phyloP scores from a whole-genome alignment of 1,139 yeast species.

The Kurtzmaniella quercitrusa region DNA sequence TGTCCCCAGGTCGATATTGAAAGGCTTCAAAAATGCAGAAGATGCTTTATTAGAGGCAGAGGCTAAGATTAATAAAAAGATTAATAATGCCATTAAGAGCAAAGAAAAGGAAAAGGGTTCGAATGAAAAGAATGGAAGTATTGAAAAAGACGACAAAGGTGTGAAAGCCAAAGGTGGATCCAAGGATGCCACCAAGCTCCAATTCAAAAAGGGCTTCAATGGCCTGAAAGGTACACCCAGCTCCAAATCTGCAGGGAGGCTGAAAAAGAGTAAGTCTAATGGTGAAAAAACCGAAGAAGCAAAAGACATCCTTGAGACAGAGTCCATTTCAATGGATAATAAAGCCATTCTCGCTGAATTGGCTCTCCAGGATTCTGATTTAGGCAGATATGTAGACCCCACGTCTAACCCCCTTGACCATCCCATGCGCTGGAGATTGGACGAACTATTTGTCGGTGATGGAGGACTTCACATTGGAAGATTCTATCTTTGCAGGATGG shows the following conservation, averaged over 20 bases:
- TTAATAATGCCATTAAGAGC: conserved; percentile 6
- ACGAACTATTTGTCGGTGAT: conserved; percentile 45
- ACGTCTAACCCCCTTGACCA: conserved; percentile 37
- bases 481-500: conserved; percentile 42
- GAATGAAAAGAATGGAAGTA: not conserved
- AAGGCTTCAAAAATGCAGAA: conserved; percentile 32
- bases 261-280: not conserved
- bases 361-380: conserved; percentile 17
- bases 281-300: not conserved
- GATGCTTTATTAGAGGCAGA: conserved; percentile 31
- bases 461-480: conserved; percentile 44
- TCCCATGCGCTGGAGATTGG: conserved; percentile 33
- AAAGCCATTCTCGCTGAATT: conserved; percentile 9
- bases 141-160: not conserved
- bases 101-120: not conserved
- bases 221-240: no score
- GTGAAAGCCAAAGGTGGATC: conserved; percentile 1
- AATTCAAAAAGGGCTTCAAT: not conserved
- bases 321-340: conserved; percentile 8
- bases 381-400: conserved; percentile 38
- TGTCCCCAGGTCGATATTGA: conserved; percentile 34
- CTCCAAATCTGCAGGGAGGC: no score
- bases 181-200: not conserved
- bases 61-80: conserved; percentile 16
- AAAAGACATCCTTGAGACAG: no score